Percentiles rank a stretch among this genome's conserved stretches.
Conservation (phyloP, 1,139 yeast species). For the Yamadazyma diospyri region DNA sequence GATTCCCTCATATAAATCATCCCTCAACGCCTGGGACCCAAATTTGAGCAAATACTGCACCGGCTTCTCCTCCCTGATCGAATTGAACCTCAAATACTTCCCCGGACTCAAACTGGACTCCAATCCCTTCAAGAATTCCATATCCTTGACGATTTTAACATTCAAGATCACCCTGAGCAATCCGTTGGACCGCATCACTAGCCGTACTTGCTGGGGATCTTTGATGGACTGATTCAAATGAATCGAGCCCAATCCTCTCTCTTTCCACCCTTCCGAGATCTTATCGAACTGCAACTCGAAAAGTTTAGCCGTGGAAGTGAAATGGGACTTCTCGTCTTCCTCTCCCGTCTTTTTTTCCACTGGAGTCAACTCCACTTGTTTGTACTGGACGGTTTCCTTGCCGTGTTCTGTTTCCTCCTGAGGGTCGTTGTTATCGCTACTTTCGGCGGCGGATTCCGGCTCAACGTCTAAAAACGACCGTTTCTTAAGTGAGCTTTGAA, state of each 20-base stretch:
- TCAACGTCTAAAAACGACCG: constrained; percentile 52
- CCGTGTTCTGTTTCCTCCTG: constrained; percentile 5
- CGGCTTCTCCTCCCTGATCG: constrained; percentile 54
- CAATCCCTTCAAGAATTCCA: constrained; percentile 72
- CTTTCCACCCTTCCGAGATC: constrained; percentile 85
- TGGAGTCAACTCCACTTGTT: constrained; percentile 50
- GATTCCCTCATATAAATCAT: constrained; percentile 53
- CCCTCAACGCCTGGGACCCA: constrained; percentile 58
- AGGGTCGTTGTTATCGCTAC: constrained; percentile 8
- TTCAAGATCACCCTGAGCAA: constrained; percentile 80
- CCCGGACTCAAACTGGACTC: constrained; percentile 78
- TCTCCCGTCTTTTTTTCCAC: constrained; percentile 77
- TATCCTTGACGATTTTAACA: constrained; percentile 53
- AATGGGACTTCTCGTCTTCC: constrained; percentile 73
- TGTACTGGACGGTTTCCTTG: constrained; percentile 28
- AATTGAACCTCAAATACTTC: constrained; percentile 70
- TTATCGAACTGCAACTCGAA: constrained; percentile 69
- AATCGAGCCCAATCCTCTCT: constrained; percentile 84
- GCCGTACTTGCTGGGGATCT: constrained; percentile 38
- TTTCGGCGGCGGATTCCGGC: background rate
- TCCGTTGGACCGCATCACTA: constrained; percentile 92
- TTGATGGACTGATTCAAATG: constrained; percentile 64
- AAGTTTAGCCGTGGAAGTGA: constrained; percentile 70
- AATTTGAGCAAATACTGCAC: constrained; percentile 81
- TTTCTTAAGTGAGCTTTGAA: constrained; percentile 45